Conservation (phyloP, 139 green algal species). For the Volvox reticuliferus region DNA sequence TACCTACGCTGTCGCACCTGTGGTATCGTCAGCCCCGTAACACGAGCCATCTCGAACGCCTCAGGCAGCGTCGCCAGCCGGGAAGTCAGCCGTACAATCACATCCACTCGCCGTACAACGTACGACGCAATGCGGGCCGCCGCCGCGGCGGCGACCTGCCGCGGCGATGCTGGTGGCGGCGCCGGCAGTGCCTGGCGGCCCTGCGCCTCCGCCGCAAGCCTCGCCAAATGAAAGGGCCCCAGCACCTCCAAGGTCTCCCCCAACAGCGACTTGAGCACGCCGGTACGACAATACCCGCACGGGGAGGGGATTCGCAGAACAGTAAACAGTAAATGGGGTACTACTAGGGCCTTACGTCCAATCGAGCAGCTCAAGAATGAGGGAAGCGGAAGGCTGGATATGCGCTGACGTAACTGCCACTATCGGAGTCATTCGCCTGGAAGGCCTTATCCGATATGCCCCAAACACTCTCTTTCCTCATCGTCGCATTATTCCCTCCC, state of each 20-base stretch:
- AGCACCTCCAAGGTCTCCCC: slow-evolving; percentile 74
- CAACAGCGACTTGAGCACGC: slow-evolving; percentile 65
- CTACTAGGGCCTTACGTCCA: no score
- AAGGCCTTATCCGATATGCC: no score
- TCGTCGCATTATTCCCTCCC: neutral
- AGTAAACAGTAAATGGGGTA: no score
- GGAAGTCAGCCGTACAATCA: slow-evolving; percentile 67
- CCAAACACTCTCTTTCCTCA: no score
- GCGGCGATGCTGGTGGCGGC: neutral
- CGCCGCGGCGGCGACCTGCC: neutral
- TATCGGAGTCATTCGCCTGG: no score
- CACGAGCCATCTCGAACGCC: slow-evolving; percentile 84
- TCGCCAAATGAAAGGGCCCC: slow-evolving; percentile 27
- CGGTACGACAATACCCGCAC: no score
- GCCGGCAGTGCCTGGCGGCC: neutral
- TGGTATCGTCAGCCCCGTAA: slow-evolving; percentile 81
- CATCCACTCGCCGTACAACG: slow-evolving; percentile 49
- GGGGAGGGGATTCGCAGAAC: no score
- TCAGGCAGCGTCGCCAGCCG: slow-evolving; percentile 82
- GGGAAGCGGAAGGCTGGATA: no score
- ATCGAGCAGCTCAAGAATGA: no score
- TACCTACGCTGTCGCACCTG: slow-evolving; percentile 56
- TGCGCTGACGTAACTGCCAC: no score
- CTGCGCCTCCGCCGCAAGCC: slow-evolving; percentile 43
- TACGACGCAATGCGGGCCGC: slow-evolving; percentile 22